These are phyloP conservation scores for Bolboschoenoplectus hybrid DNA, from an alignment of 202 grass and related monocot species.

Conservation along the genomic window DNA sequence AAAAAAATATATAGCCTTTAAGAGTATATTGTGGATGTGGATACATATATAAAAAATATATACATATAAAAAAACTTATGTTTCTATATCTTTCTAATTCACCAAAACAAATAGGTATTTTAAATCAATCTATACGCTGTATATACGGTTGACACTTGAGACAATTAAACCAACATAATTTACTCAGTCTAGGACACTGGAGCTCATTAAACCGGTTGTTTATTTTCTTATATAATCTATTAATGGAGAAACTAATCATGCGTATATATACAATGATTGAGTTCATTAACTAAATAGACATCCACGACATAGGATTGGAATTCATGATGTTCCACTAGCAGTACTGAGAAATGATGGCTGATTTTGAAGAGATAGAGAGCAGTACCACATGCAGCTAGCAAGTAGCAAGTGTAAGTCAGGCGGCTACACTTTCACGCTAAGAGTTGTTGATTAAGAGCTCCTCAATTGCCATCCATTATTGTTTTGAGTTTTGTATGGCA, in stretches of 20 bases:
- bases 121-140: not conserved
- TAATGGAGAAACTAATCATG: not conserved
- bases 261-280: not conserved
- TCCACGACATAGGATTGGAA: not conserved
- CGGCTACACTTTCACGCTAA: constrained; percentile 26
- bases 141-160: too few relatives aligned
- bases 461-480: constrained; percentile 10
- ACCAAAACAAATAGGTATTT: not conserved
- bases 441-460: not conserved
- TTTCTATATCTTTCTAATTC: too few relatives aligned
- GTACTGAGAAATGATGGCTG: not conserved
- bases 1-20: too few relatives aligned
- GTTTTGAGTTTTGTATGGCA: not conserved
- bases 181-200: not conserved
- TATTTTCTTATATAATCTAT: not conserved
- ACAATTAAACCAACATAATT: too few relatives aligned
- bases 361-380: not conserved
- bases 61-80: too few relatives aligned
- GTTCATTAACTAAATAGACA: not conserved
- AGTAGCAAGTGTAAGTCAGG: not conserved
- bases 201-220: not conserved
- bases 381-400: not conserved
- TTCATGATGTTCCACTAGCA: constrained; percentile 14
- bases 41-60: too few relatives aligned
- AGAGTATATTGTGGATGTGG: too few relatives aligned